Evolutionary conservation across 225 moss, liverwort and hornwort genomes (phyloP).

Genomic region (Bryum argenteum): DNA sequence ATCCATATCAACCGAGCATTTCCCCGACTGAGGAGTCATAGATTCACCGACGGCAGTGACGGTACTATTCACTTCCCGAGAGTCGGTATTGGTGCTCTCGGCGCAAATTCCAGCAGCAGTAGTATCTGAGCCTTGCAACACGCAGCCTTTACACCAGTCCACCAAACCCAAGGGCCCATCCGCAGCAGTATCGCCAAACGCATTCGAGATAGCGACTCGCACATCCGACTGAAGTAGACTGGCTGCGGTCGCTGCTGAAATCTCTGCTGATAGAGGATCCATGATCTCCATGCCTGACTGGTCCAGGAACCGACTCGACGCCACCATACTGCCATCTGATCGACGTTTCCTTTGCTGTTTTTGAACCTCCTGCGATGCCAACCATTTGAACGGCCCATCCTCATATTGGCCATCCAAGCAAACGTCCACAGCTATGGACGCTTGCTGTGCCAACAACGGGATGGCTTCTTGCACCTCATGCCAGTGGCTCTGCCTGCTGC

Average conservation of each 20-base stretch:
- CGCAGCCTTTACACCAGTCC: conserved; percentile 86
- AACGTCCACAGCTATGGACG: conserved; percentile 79
- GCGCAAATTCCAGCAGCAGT: conserved; percentile 42
- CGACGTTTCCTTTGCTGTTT: conserved; percentile 62
- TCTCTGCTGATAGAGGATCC: conserved; percentile 88
- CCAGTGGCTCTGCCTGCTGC: conserved; percentile 50
- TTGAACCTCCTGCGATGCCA: conserved; percentile 75
- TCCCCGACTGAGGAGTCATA: conserved; percentile 63
- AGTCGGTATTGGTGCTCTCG: conserved; percentile 71
- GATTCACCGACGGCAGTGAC: conserved; percentile 77
- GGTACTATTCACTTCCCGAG: conserved; percentile 84
- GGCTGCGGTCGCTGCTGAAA: conserved; percentile 85
- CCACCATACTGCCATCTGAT: conserved; percentile 72
- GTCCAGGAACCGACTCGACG: conserved; percentile 76
- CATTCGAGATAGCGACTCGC: conserved; percentile 72
- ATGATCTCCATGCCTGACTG: conserved; percentile 84
- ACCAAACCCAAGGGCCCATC: conserved; percentile 83
- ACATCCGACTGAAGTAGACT: conserved; percentile 90
- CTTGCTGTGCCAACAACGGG: conserved; percentile 93
- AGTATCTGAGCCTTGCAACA: conserved; percentile 45
- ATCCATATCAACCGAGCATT: conserved; percentile 50
- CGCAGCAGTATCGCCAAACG: conserved; percentile 76
- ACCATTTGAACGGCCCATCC: conserved; percentile 89
- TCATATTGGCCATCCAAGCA: conserved; percentile 81
- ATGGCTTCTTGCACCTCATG: conserved; percentile 76